Percentiles rank a stretch among this genome's conserved stretches.
phyloP scores from a whole-genome alignment of 2,329 filamentous ascomycete species.

The Calonectria fujianensis region DNA sequence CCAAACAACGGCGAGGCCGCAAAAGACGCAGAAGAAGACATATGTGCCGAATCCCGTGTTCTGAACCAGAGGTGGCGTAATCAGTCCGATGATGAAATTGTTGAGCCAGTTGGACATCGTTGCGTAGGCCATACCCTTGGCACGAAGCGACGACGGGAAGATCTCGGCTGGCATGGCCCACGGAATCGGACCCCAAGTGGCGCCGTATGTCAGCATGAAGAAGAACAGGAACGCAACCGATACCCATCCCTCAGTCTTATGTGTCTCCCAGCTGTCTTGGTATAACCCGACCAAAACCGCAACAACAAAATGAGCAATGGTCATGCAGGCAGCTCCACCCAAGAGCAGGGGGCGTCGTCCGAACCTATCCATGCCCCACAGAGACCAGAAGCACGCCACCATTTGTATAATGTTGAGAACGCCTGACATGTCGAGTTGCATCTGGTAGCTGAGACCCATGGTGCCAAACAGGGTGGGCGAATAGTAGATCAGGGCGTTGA shows the following conservation, averaged over 20 bases:
- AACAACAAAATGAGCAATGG: conserved; percentile 51
- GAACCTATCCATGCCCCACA: conserved; percentile 64
- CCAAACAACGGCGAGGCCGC: conserved; percentile 72
- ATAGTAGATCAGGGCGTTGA: conserved; percentile 73
- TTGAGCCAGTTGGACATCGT: conserved; percentile 76
- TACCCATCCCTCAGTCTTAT: conserved; percentile 53
- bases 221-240: conserved; percentile 61
- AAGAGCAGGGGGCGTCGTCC: conserved; percentile 52
- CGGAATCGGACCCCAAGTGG: conserved; percentile 72
- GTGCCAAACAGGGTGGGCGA: conserved; percentile 74
- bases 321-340: conserved; percentile 51
- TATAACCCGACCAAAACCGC: conserved; percentile 52
- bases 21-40: conserved; percentile 76
- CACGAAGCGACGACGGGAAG: conserved; percentile 76
- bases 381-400: conserved; percentile 63
- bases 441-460: conserved; percentile 66
- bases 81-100: conserved; percentile 73
- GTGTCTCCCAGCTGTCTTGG: conserved; percentile 48
- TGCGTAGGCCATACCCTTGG: conserved; percentile 78
- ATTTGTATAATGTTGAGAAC: conserved; percentile 57
- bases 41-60: conserved; percentile 71
- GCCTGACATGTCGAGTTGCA: conserved; percentile 58
- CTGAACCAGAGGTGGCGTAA: conserved; percentile 68
- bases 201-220: conserved; percentile 77
- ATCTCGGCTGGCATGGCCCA: conserved; percentile 73